phyloP scores from a whole-genome alignment of 495 filamentous ascomycete species.

The Poronia punctata region DNA sequence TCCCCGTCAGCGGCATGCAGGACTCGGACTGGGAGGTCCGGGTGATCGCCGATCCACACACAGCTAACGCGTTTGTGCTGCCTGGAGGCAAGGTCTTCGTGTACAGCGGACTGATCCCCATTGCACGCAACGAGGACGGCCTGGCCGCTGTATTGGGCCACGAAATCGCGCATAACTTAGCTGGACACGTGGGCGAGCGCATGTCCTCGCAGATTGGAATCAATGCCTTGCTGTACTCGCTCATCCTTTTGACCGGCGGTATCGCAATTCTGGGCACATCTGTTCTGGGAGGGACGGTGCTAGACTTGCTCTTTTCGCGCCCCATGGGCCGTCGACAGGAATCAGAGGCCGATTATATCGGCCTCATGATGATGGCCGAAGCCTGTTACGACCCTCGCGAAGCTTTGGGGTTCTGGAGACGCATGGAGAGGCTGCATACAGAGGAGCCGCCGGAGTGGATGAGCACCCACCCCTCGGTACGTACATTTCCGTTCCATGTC shows the following conservation, averaged over 20 bases:
- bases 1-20: conserved; percentile 58
- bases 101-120: conserved; percentile 70
- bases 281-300: conserved; percentile 34
- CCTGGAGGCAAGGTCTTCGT: conserved; percentile 95
- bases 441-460: conserved; percentile 63
- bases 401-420: conserved; percentile 66
- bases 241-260: conserved; percentile 43
- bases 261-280: conserved; percentile 38
- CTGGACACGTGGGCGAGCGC: conserved; percentile 70
- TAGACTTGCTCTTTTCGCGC: conserved; percentile 58
- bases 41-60: conserved; percentile 63
- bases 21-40: conserved; percentile 70
- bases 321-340: conserved; percentile 64
- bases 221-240: conserved; percentile 43
- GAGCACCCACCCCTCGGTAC: conserved; percentile 78
- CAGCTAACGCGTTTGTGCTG: conserved; percentile 79
- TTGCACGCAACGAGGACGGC: conserved; percentile 65
- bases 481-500: conserved; percentile 14
- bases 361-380: conserved; percentile 60
- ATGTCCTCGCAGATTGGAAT: conserved; percentile 58
- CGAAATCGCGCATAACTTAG: conserved; percentile 90
- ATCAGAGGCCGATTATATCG: conserved; percentile 79
- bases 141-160: conserved; percentile 83
- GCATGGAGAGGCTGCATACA: conserved; percentile 62
- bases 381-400: conserved; percentile 64